phyloP scores from a whole-genome alignment of 2,329 filamentous ascomycete species.

The Mollisiaceae sp. region DNA sequence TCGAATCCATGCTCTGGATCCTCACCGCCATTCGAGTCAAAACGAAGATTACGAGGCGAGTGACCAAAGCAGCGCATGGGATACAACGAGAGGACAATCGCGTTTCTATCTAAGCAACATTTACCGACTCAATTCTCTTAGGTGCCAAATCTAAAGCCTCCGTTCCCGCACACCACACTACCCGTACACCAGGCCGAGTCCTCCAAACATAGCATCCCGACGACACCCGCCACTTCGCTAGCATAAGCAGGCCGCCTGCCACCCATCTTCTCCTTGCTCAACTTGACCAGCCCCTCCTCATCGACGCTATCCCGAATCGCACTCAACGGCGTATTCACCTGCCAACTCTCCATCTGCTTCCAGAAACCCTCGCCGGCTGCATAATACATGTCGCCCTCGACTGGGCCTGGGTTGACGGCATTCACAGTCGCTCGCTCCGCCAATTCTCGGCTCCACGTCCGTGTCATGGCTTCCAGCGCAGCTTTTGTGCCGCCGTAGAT shows the following conservation, averaged over 20 bases:
- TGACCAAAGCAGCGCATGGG: too few species aligned
- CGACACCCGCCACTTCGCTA: slow-evolving; percentile 74
- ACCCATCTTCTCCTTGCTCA: slow-evolving; percentile 58
- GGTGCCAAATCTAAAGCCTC: too few species aligned
- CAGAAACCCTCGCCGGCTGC: too few species aligned
- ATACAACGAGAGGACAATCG: too few species aligned
- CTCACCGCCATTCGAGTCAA: too few species aligned
- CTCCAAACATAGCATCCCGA: slow-evolving; percentile 74
- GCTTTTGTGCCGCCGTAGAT: slow-evolving; percentile 70
- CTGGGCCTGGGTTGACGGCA: slow-evolving; percentile 68
- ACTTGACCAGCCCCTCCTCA: slow-evolving; percentile 63
- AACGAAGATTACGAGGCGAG: too few species aligned
- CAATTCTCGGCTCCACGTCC: slow-evolving; percentile 67
- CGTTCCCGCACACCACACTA: slow-evolving; percentile 80
- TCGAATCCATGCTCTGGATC: too few species aligned
- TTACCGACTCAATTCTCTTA: too few species aligned
- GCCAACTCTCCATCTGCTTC: slow-evolving; percentile 58
- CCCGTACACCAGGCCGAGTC: slow-evolving; percentile 80
- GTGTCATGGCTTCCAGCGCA: slow-evolving; percentile 69
- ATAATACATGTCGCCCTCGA: slow-evolving; percentile 69
- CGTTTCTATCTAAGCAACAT: too few species aligned
- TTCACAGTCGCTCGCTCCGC: slow-evolving; percentile 67
- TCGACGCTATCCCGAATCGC: slow-evolving; percentile 65
- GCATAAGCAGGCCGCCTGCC: slow-evolving; percentile 68
- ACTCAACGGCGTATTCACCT: slow-evolving; percentile 67